Evolutionary conservation across 805 yeast species (phyloP), one percentile per base, ranked within the genome.

Genomic region (Nakazawaea populi): DNA sequence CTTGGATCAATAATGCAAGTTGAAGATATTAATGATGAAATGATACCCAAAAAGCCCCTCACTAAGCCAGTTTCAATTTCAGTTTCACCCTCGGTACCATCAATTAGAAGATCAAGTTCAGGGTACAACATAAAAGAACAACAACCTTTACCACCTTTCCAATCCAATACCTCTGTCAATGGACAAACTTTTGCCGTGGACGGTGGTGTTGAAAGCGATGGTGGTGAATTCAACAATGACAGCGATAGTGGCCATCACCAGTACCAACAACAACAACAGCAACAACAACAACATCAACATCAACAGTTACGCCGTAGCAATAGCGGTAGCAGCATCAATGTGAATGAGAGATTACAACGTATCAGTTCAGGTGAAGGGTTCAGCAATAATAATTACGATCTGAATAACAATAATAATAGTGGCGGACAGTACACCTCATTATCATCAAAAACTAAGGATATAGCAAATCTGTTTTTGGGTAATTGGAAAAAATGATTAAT

Each of bases 121-220:
- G 46, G 50, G 27, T 42, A 42, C 36, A 46, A 39, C 30, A 42
- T 43, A 28, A 46, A 43, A 11, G 40, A 14, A 45, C 52, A 49
- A 46, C 45, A 42, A 37, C 53, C 53, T 24, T 46, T 51, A 37
- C 53, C 50, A 8, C 53, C 53, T n/a, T 51, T 27, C 42, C 53
- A 51, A 39, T 46, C 50, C 6, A 51, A 51, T 39, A 42, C 44
- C 18, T 46, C 47, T 5, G 47, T 40, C 11, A 31, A 39, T 31
- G 42, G 38, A 12, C 40, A 37, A 37, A 37, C 11, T 11, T 32
- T 32, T 11, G 11, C 35, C 8, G 35, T 6, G 18, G 40, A 8
- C n/a, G 18, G 14, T 37, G 80, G 78, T 41, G 62, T 69, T 52
- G 56, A 64, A 3, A 61, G 64, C 53, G 53, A 31, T 24, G 52